phyloP scores from a whole-genome alignment of 208 protist genomes.

The Spongospora subterranea region DNA sequence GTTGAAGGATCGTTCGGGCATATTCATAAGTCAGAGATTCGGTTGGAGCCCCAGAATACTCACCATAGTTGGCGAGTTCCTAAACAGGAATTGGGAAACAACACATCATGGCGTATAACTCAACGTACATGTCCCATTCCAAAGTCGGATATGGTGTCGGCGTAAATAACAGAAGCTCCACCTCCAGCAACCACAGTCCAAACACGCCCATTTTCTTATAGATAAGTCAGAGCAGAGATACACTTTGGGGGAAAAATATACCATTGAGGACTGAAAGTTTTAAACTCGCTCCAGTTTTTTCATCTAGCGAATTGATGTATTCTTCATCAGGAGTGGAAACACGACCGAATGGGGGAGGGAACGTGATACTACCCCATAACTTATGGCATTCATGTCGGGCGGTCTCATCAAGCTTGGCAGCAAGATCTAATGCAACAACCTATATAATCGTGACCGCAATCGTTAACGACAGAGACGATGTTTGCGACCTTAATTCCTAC shows the following conservation, averaged over 20 bases:
- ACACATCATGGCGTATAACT: too few species aligned
- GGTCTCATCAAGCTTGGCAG: constrained; percentile 72
- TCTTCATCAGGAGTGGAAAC: constrained; percentile 76
- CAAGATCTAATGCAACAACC: constrained; percentile 64
- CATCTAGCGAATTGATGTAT: constrained; percentile 80
- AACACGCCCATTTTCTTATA: constrained; percentile 72
- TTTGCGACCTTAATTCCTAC: too few species aligned
- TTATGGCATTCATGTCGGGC: constrained; percentile 71
- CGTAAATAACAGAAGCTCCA: constrained; percentile 84
- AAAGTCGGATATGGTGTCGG: constrained; percentile 81
- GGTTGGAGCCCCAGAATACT: constrained; percentile 83
- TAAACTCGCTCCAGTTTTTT: constrained; percentile 83
- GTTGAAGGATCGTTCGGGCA: constrained; percentile 79
- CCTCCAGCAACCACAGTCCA: constrained; percentile 85
- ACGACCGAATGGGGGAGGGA: constrained; percentile 82
- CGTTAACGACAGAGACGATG: constrained; percentile 33
- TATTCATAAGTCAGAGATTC: constrained; percentile 82
- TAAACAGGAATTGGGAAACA: constrained; percentile 13
- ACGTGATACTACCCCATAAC: constrained; percentile 76
- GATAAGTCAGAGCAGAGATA: neutral
- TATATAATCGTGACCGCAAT: constrained; percentile 26
- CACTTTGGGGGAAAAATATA: neutral
- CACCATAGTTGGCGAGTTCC: constrained; percentile 83
- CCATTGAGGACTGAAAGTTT: constrained; percentile 86
- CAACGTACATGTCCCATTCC: constrained; percentile 66